Conservation (phyloP, 2,329 filamentous ascomycete species). For the Mycogone perniciosa region DNA sequence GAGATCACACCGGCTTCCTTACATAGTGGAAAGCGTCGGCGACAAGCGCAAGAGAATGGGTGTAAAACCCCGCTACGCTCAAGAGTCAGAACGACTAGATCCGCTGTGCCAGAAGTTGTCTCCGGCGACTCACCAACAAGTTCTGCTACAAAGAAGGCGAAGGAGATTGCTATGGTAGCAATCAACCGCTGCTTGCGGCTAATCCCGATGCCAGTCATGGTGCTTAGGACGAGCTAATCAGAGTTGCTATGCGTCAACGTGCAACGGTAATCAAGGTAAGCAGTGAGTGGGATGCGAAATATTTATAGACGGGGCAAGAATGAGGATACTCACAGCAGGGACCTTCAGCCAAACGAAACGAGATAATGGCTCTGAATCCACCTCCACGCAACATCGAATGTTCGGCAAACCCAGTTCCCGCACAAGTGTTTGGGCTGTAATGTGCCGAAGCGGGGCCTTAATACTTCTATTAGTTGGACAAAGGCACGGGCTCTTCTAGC, state of each 20-base stretch:
- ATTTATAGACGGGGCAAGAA: not conserved
- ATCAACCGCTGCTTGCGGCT: slow-evolving; percentile 39
- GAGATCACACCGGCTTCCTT: slow-evolving; percentile 8
- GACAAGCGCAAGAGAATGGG: slow-evolving; percentile 63
- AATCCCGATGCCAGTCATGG: slow-evolving; percentile 17
- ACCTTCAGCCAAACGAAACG: slow-evolving; percentile 4
- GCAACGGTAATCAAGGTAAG: not conserved
- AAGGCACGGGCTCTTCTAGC: not conserved
- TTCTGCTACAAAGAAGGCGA: slow-evolving; percentile 46
- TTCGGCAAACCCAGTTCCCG: not conserved
- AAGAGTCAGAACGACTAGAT: slow-evolving; percentile 2
- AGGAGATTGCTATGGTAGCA: slow-evolving; percentile 42
- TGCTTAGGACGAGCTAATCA: no score
- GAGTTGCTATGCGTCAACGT: no score
- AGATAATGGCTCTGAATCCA: not conserved
- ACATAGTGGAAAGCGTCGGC: slow-evolving; percentile 78
- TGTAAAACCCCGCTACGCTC: slow-evolving; percentile 57
- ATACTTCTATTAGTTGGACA: not conserved
- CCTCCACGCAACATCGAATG: not conserved
- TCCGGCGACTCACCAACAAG: slow-evolving; percentile 34
- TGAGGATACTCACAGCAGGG: not conserved
- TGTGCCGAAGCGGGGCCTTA: slow-evolving; percentile 6
- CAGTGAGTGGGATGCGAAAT: not conserved
- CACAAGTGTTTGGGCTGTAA: not conserved
- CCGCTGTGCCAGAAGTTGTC: not conserved